Percentiles rank a stretch among this genome's conserved stretches.
phyloP scores from a whole-genome alignment of 352 stramenopile genomes.

The Globisporangium spinosum region DNA sequence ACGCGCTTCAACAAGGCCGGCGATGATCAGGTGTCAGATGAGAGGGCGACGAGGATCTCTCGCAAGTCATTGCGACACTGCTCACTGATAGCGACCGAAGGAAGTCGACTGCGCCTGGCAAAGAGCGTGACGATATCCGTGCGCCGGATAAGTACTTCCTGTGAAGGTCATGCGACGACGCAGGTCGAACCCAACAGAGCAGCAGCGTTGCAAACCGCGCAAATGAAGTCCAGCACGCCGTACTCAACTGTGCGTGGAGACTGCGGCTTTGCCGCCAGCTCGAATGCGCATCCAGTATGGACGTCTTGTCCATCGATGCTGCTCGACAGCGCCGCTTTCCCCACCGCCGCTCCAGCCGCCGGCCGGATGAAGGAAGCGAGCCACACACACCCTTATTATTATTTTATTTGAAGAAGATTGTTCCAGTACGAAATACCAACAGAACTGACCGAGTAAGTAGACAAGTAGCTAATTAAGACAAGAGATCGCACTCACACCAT shows the following conservation, averaged over 20 bases:
- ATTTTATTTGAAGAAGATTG: slow-evolving; percentile 16
- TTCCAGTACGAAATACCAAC: slow-evolving; percentile 17
- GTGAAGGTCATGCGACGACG: not conserved
- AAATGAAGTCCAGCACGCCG: not conserved
- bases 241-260: not conserved
- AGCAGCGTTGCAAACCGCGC: not conserved
- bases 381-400: not conserved
- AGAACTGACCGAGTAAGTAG: not conserved
- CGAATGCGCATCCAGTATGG: too few species aligned
- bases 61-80: not conserved
- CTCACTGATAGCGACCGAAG: not conserved
- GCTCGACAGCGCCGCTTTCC: not conserved
- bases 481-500: not conserved
- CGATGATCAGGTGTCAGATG: not conserved
- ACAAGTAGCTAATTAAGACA: slow-evolving; percentile 13
- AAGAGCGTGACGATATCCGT: not conserved
- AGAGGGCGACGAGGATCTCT: not conserved
- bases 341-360: not conserved
- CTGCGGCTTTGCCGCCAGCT: not conserved
- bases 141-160: not conserved
- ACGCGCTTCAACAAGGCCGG: not conserved
- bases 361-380: not conserved
- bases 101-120: not conserved
- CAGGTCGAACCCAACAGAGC: not conserved
- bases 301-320: not conserved